These are phyloP conservation scores for Aspergillus calidoustus DNA, from an alignment of 2,329 filamentous ascomycete genomes.

Conservation along the genomic window DNA sequence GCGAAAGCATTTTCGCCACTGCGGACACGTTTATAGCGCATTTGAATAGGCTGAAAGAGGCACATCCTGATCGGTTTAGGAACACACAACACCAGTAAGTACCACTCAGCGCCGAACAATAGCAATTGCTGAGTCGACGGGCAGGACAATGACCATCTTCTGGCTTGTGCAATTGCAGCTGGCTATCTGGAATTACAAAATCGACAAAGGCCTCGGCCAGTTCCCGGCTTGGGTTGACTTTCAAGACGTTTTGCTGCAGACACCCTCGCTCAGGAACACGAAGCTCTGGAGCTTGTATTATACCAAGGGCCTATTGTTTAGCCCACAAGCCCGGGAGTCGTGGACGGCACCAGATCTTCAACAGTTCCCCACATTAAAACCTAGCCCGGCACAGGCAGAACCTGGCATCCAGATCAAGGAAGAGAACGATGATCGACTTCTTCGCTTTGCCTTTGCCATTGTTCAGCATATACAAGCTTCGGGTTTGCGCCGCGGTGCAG, in stretches of 20 bases:
- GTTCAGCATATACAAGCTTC: constrained; percentile 5
- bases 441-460: constrained; percentile 9
- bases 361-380: constrained; percentile 6
- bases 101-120: neutral
- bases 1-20: constrained; percentile 1
- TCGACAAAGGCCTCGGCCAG: neutral
- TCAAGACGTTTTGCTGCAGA: constrained; percentile 1
- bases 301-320: constrained; percentile 1
- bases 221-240: constrained; percentile 6
- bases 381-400: neutral
- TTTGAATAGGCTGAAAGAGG: neutral
- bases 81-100: constrained; percentile 10
- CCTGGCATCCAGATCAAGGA: neutral
- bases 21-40: constrained; percentile 8
- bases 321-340: neutral
- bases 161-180: constrained; percentile 16
- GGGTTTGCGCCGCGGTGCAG: neutral
- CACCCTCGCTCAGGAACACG: neutral
- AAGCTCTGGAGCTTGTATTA: constrained; percentile 9
- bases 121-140: neutral
- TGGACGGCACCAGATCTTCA: constrained; percentile 6
- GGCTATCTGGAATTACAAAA: constrained; percentile 14
- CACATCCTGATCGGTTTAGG: constrained; percentile 2
- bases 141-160: constrained; percentile 15
- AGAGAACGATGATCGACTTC: constrained; percentile 3